Evolutionary conservation across 169 alveolate species (phyloP).

Genomic region (Babesia bovis): DNA sequence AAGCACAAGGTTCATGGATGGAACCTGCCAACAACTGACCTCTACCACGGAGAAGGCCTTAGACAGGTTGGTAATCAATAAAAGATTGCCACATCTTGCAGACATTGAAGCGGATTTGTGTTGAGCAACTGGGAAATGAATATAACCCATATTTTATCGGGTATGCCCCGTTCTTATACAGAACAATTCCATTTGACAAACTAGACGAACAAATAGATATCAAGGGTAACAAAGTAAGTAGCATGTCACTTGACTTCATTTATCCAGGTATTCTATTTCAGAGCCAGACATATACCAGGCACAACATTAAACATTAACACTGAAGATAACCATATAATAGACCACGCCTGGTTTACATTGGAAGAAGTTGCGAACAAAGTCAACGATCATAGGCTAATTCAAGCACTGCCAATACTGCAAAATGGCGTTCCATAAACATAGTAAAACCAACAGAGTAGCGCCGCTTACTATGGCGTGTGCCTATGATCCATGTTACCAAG

Average conservation of each 20-base stretch:
- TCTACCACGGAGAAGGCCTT: slow-evolving; percentile 66
- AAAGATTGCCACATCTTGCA: not conserved
- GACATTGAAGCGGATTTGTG: slow-evolving; percentile 70
- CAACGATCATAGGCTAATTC: slow-evolving; percentile 8
- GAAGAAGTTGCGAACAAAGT: slow-evolving; percentile 56
- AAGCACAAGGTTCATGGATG: slow-evolving; percentile 66
- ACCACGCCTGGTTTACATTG: slow-evolving; percentile 75
- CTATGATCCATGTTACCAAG: slow-evolving; percentile 29
- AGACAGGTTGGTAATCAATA: slow-evolving; percentile 21
- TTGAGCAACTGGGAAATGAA: slow-evolving; percentile 63
- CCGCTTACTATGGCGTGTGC: not conserved
- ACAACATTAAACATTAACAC: slow-evolving; percentile 15
- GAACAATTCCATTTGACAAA: slow-evolving; percentile 9
- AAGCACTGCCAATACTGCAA: slow-evolving; percentile 17
- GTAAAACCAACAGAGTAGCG: slow-evolving; percentile 10
- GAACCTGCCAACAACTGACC: slow-evolving; percentile 75
- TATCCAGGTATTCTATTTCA: slow-evolving; percentile 69
- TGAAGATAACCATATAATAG: slow-evolving; percentile 53
- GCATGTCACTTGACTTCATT: no score
- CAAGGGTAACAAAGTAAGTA: slow-evolving; percentile 24
- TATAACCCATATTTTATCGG: slow-evolving; percentile 74
- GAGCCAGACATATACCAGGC: slow-evolving; percentile 71
- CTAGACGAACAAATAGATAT: not conserved
- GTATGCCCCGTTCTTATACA: slow-evolving; percentile 66
- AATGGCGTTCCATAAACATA: slow-evolving; percentile 2